Base-by-base conservation (phyloP, 2,329 filamentous ascomycete genomes). In the Penicillium corylophilum region DNA sequence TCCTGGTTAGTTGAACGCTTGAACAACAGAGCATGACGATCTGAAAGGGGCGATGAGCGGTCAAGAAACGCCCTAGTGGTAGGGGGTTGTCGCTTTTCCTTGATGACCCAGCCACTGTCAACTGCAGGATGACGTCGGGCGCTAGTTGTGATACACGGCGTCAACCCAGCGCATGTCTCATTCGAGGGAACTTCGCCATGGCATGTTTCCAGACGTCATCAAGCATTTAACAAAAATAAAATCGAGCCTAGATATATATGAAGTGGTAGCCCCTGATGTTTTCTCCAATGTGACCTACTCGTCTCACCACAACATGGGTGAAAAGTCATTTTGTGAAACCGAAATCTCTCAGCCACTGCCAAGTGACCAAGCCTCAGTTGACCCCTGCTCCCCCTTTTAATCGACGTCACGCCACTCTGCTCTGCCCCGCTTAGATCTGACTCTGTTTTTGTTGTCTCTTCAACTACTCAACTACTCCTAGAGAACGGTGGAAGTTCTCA, bases 341-440 rank as follows among this genome's bases (percentile, higher is more conserved):
- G 13, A 18, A 20, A 15, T 53, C 43, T 48, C 50, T 54, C 53
- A 55, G 46, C 50, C 52, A 46, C 50, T 23, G 35, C 50, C 43
- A 52, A 52, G 44, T 50, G 31, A 13, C 28, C 22, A 12, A 54
- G 52, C 55, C 53, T 41, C 46, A 40, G 10, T 24, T 42, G 44
- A 49, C 49, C 44, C 52, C 49, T 52, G 51, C 41, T 12, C 41
- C 47, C n/a, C n/a, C n/a, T n/a, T n/a, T 42, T 12, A 38, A 55
- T 57, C 57, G 53, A 63, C 62, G 61, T 64, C 62, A 65, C 63
- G 54, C 56, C 62, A 60, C 60, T 54, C 28, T 58, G 50, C 52
- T 53, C 45, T 57, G 52, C 54, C 53, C 57, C 54, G 55, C 56
- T 45, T 46, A 28, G 22, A 47, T 46, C 46, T 38, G 35, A 35